Percentiles rank a stretch among this genome's conserved stretches.
phyloP scores from a whole-genome alignment of 257 asterid genomes.

The Solanum dulcamara region DNA sequence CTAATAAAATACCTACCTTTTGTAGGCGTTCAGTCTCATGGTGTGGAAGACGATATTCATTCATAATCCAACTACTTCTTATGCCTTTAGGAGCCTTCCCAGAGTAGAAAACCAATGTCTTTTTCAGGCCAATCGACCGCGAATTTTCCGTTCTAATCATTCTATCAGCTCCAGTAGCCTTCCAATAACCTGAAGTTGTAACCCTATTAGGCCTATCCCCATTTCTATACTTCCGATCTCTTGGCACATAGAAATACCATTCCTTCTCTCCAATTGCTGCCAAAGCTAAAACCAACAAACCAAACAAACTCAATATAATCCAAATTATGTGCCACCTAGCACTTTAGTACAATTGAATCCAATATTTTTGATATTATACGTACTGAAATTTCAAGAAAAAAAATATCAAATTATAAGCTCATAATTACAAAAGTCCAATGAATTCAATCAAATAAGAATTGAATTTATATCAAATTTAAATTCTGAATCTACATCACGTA shows the following conservation, averaged over 20 bases:
- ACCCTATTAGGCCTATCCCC: constrained; percentile 97
- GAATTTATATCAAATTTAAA: neutral
- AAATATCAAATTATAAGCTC: neutral
- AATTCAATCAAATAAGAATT: neutral
- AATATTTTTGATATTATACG: neutral
- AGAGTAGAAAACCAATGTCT: constrained; percentile 95
- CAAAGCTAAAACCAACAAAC: constrained; percentile 32
- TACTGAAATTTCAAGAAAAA: too few species aligned
- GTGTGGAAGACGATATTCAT: constrained; percentile 80
- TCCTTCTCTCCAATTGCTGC: constrained; percentile 99
- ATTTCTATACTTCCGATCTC: constrained; percentile 82
- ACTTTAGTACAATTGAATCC: neutral
- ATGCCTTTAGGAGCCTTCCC: constrained; percentile 98
- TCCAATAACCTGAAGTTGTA: constrained; percentile 97
- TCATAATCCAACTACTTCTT: constrained; percentile 93
- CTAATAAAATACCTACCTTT: constrained; percentile 51
- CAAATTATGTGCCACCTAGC: neutral
- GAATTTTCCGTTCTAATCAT: constrained; percentile 64
- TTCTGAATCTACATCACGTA: neutral
- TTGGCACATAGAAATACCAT: constrained; percentile 94
- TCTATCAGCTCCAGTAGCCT: constrained; percentile 95
- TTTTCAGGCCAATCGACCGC: constrained; percentile 75
- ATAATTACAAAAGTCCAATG: neutral
- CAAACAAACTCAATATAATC: neutral
- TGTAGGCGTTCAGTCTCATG: constrained; percentile 81